Evolutionary conservation across 176 grass and related monocot genomes (phyloP).

Genomic region (Cocos nucifera): DNA sequence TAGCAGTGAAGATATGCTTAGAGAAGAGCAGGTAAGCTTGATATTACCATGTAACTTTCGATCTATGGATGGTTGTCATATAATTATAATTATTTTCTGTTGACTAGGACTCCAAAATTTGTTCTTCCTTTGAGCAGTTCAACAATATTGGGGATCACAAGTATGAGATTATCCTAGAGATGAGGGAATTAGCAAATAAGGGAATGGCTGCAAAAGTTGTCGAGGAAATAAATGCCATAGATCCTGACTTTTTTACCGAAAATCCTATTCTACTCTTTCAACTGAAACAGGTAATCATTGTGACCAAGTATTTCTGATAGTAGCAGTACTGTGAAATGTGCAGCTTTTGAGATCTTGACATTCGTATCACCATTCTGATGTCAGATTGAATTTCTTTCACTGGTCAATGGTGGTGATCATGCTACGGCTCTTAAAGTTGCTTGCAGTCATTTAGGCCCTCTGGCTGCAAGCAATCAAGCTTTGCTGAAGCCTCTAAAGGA

Average conservation of each 20-base stretch:
- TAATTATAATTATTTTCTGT: constrained; percentile 15
- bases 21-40: constrained; percentile 44
- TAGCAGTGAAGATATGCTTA: constrained; percentile 26
- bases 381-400: constrained; percentile 90
- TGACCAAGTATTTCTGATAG: constrained; percentile 2
- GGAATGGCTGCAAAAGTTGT: constrained; percentile 91
- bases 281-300: constrained; percentile 85
- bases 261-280: constrained; percentile 89
- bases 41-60: constrained; percentile 12
- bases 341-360: constrained; percentile 8
- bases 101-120: constrained; percentile 28
- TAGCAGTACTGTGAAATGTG: neutral
- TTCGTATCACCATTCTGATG: constrained; percentile 13
- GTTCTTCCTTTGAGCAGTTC: constrained; percentile 22
- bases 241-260: constrained; percentile 77
- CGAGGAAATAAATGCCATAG: constrained; percentile 75
- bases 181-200: constrained; percentile 68
- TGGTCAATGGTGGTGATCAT: constrained; percentile 69
- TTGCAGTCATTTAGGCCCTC: constrained; percentile 58
- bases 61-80: neutral
- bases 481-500: constrained; percentile 98
- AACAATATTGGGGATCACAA: constrained; percentile 40
- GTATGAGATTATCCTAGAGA: constrained; percentile 75
- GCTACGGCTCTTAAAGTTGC: constrained; percentile 62
- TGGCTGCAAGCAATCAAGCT: constrained; percentile 73